Conservation (phyloP, 2,329 filamentous ascomycete species). For the Rhynchosporium secalis region DNA sequence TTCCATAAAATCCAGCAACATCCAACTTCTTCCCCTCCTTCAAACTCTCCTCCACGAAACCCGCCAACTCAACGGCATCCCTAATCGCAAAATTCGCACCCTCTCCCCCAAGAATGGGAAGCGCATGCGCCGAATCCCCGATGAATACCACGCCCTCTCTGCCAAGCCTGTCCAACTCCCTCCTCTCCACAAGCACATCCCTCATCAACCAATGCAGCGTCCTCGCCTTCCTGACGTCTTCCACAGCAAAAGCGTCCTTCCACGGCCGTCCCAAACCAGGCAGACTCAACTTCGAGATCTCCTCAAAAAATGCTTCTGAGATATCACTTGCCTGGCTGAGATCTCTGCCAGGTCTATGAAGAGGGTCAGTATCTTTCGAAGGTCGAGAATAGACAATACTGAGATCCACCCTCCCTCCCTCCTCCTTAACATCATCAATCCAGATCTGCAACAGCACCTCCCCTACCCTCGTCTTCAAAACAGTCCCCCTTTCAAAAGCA, state of each 20-base stretch:
- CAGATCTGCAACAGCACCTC: conserved; percentile 19
- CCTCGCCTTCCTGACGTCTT: conserved; percentile 17
- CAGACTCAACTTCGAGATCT: conserved; percentile 9
- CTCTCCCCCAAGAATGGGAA: conserved; percentile 31
- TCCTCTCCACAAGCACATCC: conserved; percentile 14
- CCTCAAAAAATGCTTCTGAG: conserved; percentile 17
- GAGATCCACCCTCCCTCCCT: conserved; percentile 8
- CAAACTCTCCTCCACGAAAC: conserved; percentile 5
- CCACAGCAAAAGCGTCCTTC: conserved; percentile 21
- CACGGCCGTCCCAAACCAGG: conserved; percentile 18
- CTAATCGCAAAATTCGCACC: conserved; percentile 29
- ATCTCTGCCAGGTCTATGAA: conserved; percentile 16
- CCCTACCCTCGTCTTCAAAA: conserved; percentile 15
- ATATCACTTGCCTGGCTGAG: conserved; percentile 9
- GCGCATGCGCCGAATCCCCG: conserved; percentile 29
- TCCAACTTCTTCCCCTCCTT: background rate
- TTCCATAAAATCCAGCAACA: conserved; percentile 9
- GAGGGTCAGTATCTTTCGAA: conserved; percentile 15
- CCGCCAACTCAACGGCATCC: conserved; percentile 27
- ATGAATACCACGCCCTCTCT: conserved; percentile 22
- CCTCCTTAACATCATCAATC: conserved; percentile 8
- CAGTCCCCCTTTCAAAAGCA: background rate
- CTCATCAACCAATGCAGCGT: conserved; percentile 28
- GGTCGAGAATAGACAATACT: conserved; percentile 23
- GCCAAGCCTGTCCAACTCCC: conserved; percentile 14